These are phyloP conservation scores for Dactylonectria estremocensis DNA, from an alignment of 2,329 filamentous ascomycete genomes.

Conservation along the genomic window DNA sequence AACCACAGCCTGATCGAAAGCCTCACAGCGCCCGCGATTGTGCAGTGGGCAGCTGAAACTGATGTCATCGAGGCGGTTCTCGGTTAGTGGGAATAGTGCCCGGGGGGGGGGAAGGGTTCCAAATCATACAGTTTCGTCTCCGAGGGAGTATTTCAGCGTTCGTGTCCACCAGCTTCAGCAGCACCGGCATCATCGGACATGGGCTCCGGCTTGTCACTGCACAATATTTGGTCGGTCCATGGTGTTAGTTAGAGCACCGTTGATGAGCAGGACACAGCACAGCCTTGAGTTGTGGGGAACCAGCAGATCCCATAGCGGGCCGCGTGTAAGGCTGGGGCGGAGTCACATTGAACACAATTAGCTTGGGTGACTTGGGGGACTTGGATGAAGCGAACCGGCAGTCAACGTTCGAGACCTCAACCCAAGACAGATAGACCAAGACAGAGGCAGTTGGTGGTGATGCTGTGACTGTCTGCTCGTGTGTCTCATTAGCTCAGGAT, in stretches of 20 bases:
- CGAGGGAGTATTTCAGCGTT: not conserved
- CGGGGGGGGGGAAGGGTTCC: too few relatives aligned
- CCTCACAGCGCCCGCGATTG: conserved; percentile 27
- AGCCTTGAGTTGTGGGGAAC: conserved; percentile 44
- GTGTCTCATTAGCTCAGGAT: not conserved
- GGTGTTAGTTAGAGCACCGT: not conserved
- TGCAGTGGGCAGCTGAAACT: conserved; percentile 41
- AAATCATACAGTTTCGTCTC: not conserved
- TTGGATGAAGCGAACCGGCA: not conserved
- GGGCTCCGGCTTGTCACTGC: not conserved
- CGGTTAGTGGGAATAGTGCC: conserved; percentile 15
- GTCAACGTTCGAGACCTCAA: not conserved
- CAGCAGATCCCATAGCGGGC: conserved; percentile 40
- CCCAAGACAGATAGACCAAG: not conserved
- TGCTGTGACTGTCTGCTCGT: conserved; percentile 6
- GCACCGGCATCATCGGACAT: not conserved
- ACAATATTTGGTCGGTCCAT: not conserved
- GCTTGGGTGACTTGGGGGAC: not conserved
- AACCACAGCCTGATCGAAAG: conserved; percentile 17
- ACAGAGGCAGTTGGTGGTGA: not conserved
- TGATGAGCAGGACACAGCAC: conserved; percentile 31
- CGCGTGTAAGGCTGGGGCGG: conserved; percentile 49
- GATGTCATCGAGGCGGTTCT: conserved; percentile 40
- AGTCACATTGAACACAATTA: conserved; percentile 17
- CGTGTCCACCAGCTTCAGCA: not conserved